Evolutionary conservation across 2,329 filamentous ascomycete species (phyloP).

Genomic region (Colletotrichum magnum): DNA sequence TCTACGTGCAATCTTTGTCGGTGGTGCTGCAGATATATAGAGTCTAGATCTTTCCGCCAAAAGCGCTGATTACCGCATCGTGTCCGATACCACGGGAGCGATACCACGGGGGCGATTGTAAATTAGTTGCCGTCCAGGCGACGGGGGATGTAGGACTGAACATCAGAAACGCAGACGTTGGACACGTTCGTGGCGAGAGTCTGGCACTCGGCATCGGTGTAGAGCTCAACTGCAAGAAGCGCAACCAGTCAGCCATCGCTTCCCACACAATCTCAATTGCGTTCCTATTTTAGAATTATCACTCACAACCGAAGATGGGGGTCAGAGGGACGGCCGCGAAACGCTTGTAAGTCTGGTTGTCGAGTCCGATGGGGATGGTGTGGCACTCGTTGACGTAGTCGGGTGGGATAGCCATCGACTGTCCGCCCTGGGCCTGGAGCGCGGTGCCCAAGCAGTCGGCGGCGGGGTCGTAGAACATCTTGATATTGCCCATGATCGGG

Average conservation of each 20-base stretch:
- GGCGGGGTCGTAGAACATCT: constrained; percentile 30
- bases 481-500: constrained; percentile 31
- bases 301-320: constrained; percentile 23
- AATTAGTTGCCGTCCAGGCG: constrained; percentile 21
- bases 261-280: background rate
- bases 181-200: constrained; percentile 26
- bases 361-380: background rate
- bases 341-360: constrained; percentile 25
- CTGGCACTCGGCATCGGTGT: constrained; percentile 25
- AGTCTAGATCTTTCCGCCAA: too few relatives aligned
- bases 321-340: constrained; percentile 19
- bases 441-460: constrained; percentile 13
- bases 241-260: background rate
- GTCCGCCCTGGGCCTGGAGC: constrained; percentile 6
- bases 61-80: too few relatives aligned
- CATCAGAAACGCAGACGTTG: constrained; percentile 29
- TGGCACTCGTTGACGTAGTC: constrained; percentile 9
- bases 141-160: constrained; percentile 30
- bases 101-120: background rate
- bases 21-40: too few relatives aligned
- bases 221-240: constrained; percentile 15
- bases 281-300: background rate
- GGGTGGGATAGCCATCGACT: constrained; percentile 7
- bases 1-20: too few relatives aligned
- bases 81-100: background rate